phyloP scores from a whole-genome alignment of 352 stramenopile species.

The Globisporangium irregulare region DNA sequence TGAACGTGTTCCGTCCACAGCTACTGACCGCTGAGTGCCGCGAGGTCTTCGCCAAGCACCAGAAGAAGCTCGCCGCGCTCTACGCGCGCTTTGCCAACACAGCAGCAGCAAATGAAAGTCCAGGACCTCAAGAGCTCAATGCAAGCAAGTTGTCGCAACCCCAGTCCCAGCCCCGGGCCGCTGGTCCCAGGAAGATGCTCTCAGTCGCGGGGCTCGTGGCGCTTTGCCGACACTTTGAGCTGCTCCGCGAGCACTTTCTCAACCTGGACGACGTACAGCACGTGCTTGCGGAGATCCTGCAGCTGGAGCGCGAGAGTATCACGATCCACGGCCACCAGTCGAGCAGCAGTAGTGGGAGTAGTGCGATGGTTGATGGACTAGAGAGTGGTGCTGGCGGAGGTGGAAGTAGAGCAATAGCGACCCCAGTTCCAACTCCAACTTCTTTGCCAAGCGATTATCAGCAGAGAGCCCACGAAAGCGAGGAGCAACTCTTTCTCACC shows the following conservation, averaged over 20 bases:
- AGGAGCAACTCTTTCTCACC: slow-evolving; percentile 39
- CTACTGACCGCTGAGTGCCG: slow-evolving; percentile 49
- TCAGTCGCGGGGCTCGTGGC: slow-evolving; percentile 45
- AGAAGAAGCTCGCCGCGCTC: slow-evolving; percentile 37
- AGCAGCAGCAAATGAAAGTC: not conserved
- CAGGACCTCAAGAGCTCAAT: not conserved
- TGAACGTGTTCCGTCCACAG: slow-evolving; percentile 48
- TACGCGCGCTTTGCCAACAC: slow-evolving; percentile 39
- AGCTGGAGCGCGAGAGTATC: slow-evolving; percentile 57
- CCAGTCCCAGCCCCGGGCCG: not conserved
- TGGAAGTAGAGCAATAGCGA: not conserved
- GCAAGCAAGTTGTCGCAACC: not conserved
- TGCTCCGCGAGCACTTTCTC: slow-evolving; percentile 56
- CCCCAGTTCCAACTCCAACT: not conserved
- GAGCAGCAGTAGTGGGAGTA: not conserved
- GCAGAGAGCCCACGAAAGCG: slow-evolving; percentile 16
- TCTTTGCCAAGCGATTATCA: not conserved
- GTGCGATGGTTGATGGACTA: not conserved
- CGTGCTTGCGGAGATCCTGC: slow-evolving; percentile 53
- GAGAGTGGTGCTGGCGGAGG: not conserved
- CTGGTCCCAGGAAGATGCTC: slow-evolving; percentile 28
- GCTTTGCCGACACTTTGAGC: slow-evolving; percentile 46
- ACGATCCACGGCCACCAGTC: slow-evolving; percentile 2
- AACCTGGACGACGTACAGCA: slow-evolving; percentile 65
- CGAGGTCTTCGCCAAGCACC: slow-evolving; percentile 47